Percentiles rank a stretch among this genome's conserved stretches.
phyloP scores from a whole-genome alignment of 257 asterid species.

The Plantago major region DNA sequence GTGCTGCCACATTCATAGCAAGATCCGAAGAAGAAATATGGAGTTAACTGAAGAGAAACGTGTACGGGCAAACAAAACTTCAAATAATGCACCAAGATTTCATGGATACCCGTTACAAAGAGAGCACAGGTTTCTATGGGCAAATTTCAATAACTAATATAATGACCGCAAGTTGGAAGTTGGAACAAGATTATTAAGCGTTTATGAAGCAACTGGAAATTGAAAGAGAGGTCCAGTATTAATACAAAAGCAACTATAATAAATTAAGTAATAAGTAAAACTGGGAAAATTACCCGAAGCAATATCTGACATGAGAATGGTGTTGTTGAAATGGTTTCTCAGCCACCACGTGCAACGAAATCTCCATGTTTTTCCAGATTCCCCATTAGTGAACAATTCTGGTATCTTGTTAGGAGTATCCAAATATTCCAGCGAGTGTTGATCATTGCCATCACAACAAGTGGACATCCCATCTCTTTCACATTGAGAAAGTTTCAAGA shows the following conservation, averaged over 20 bases:
- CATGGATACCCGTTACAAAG: no score
- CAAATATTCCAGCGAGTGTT: conserved; percentile 21
- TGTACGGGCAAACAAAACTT: no score
- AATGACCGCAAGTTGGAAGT: not conserved
- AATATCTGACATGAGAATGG: conserved; percentile 42
- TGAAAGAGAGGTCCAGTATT: not conserved
- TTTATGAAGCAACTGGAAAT: not conserved
- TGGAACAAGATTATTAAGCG: not conserved
- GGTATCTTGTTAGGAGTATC: conserved; percentile 42
- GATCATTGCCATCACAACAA: conserved; percentile 32
- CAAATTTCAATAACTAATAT: not conserved
- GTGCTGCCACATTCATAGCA: no score
- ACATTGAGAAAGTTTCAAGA: conserved; percentile 49
- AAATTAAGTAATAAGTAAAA: not conserved
- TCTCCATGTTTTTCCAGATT: conserved; percentile 54
- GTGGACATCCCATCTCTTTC: conserved; percentile 63
- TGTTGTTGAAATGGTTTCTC: conserved; percentile 57
- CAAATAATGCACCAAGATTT: no score
- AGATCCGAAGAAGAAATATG: no score
- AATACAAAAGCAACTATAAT: not conserved
- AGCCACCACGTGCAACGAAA: conserved; percentile 88
- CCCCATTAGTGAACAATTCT: conserved; percentile 38
- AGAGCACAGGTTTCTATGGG: no score
- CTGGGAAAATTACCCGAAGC: conserved; percentile 52
- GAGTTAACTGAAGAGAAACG: no score